phyloP scores from a whole-genome alignment of 331 rosid species.

The Pyracantha coccinea region DNA sequence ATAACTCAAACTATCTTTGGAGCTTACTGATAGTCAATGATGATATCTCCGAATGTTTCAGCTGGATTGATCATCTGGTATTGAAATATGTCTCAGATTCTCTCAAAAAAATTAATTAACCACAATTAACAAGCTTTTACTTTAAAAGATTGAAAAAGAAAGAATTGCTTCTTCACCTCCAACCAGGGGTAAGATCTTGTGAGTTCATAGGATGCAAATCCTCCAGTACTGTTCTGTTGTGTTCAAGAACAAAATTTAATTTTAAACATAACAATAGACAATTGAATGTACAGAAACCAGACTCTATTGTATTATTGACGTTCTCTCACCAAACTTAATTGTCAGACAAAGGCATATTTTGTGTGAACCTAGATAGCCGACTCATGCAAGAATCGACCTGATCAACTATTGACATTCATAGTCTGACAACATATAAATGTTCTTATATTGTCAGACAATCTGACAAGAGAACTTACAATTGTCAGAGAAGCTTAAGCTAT shows the following conservation, averaged over 20 bases:
- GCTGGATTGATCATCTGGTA: constrained; percentile 52
- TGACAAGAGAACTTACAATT: not conserved
- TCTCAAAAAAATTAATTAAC: not conserved
- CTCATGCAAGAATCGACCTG: not conserved
- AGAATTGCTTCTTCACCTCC: constrained; percentile 35
- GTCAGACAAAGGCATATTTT: not conserved
- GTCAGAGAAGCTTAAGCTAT: no score
- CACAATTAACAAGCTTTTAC: not conserved
- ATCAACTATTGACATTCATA: not conserved
- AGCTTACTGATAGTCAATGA: constrained; percentile 67
- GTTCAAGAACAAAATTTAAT: not conserved
- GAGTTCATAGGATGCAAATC: constrained; percentile 78
- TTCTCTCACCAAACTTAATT: not conserved
- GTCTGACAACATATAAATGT: no score
- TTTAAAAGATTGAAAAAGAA: not conserved
- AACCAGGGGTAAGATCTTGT: constrained; percentile 72
- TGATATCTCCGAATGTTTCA: constrained; percentile 54
- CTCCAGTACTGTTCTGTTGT: constrained; percentile 54
- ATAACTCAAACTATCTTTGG: not conserved
- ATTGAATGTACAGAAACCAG: not conserved
- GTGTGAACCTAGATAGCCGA: not conserved
- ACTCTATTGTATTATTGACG: not conserved
- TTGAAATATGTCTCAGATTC: not conserved
- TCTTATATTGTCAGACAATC: not conserved
- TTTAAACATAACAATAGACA: no score